These are phyloP conservation scores for Thraustotheca clavata DNA, from an alignment of 352 stramenopile genomes.

Conservation along the genomic window DNA sequence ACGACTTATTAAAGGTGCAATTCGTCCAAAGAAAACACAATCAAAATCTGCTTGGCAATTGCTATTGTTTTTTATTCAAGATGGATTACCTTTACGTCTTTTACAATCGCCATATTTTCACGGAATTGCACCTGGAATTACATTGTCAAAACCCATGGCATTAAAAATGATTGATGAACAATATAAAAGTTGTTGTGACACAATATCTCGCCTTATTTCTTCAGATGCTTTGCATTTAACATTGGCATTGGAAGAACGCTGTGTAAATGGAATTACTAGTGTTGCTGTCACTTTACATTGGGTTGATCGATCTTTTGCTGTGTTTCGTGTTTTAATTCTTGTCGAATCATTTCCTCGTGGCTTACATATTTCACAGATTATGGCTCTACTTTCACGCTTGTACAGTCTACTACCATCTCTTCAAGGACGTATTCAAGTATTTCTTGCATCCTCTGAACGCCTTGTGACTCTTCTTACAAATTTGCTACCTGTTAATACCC, in stretches of 20 bases:
- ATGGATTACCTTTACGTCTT: neutral
- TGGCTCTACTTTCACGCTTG: conserved; percentile 6
- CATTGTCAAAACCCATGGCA: neutral
- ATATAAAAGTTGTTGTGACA: conserved; percentile 6
- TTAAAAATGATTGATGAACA: neutral
- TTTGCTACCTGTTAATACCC: neutral
- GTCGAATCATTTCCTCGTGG: conserved; percentile 11
- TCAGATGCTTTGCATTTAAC: neutral
- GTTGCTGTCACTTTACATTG: conserved; percentile 5
- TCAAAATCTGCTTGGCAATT: neutral
- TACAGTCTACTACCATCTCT: neutral
- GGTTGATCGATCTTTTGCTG: neutral
- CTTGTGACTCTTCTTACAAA: neutral
- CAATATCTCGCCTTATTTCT: neutral
- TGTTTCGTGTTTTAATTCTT: conserved; percentile 1
- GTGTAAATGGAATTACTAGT: neutral
- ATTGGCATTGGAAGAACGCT: neutral
- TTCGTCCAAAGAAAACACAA: neutral
- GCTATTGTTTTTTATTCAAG: conserved; percentile 1
- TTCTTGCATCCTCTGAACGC: conserved; percentile 5
- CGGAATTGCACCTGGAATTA: neutral
- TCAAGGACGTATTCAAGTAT: neutral
- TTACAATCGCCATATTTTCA: neutral
- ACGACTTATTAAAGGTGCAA: neutral
- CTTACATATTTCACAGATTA: conserved; percentile 5